Conservation (phyloP, 495 filamentous ascomycete genomes). For the Pyrenopolyporus hunteri region DNA sequence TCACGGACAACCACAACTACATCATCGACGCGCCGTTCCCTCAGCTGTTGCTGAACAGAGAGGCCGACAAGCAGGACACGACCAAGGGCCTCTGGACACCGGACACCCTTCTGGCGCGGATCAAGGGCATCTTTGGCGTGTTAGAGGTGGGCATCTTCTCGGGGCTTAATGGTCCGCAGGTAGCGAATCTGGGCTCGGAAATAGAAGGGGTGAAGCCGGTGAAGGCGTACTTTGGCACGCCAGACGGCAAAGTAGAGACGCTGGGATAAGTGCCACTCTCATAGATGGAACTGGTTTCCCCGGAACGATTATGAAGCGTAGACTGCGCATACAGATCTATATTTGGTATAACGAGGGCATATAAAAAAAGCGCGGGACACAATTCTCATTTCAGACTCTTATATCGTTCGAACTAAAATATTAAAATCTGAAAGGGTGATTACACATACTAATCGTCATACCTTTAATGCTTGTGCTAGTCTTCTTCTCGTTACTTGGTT, state of each 20-base stretch:
- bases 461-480: constrained; percentile 26
- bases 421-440: constrained; percentile 21
- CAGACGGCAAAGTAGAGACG: constrained; percentile 69
- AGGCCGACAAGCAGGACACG: constrained; percentile 63
- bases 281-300: neutral
- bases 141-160: constrained; percentile 91
- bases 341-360: neutral
- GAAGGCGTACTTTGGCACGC: constrained; percentile 93
- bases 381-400: neutral
- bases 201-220: constrained; percentile 87
- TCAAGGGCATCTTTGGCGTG: constrained; percentile 86
- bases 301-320: neutral
- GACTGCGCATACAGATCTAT: too few species aligned
- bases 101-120: constrained; percentile 66
- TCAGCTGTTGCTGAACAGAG: constrained; percentile 66
- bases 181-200: constrained; percentile 58
- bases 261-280: constrained; percentile 18
- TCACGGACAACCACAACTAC: constrained; percentile 94
- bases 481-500: constrained; percentile 33
- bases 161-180: constrained; percentile 74
- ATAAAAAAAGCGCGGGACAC: neutral
- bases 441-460: constrained; percentile 43
- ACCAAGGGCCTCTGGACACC: constrained; percentile 75
- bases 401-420: constrained; percentile 20
- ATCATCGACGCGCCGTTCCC: constrained; percentile 91